phyloP scores from a whole-genome alignment of 2,329 filamentous ascomycete genomes.

The Botrytis paeoniae region DNA sequence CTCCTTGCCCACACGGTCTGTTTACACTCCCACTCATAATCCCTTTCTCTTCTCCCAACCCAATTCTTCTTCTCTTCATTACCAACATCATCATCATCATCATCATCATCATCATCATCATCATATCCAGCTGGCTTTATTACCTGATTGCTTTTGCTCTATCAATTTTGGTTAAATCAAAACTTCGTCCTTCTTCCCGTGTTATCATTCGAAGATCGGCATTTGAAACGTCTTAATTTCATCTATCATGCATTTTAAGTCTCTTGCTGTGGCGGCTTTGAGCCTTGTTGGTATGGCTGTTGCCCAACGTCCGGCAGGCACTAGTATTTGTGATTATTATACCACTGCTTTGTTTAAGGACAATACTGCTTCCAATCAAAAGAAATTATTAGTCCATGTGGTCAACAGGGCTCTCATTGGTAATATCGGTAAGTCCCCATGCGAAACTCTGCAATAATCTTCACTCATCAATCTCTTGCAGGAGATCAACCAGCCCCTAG shows the following conservation, averaged over 20 bases:
- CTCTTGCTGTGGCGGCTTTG: conserved; percentile 24
- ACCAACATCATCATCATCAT: neutral
- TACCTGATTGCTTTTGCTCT: neutral
- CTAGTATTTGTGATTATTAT: conserved; percentile 62
- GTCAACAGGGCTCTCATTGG: conserved; percentile 64
- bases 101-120: neutral
- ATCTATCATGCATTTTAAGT: conserved; percentile 30
- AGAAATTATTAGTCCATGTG: conserved; percentile 52
- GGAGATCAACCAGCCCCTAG: conserved; percentile 53
- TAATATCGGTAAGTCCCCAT: conserved; percentile 51
- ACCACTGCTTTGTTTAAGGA: conserved; percentile 56
- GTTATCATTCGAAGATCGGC: neutral
- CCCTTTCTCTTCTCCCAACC: neutral
- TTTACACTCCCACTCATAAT: neutral
- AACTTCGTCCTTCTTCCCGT: neutral
- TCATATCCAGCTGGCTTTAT: neutral
- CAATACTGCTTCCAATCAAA: conserved; percentile 58
- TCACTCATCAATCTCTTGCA: conserved; percentile 28
- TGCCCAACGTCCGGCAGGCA: conserved; percentile 47
- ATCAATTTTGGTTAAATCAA: neutral
- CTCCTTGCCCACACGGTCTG: neutral
- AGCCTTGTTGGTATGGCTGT: conserved; percentile 20
- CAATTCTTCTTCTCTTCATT: neutral
- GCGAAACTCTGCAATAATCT: neutral
- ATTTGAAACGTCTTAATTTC: neutral